These are phyloP conservation scores for Cephalotrichum gorgonifer DNA, from an alignment of 2,329 filamentous ascomycete genomes.

Conservation along the genomic window DNA sequence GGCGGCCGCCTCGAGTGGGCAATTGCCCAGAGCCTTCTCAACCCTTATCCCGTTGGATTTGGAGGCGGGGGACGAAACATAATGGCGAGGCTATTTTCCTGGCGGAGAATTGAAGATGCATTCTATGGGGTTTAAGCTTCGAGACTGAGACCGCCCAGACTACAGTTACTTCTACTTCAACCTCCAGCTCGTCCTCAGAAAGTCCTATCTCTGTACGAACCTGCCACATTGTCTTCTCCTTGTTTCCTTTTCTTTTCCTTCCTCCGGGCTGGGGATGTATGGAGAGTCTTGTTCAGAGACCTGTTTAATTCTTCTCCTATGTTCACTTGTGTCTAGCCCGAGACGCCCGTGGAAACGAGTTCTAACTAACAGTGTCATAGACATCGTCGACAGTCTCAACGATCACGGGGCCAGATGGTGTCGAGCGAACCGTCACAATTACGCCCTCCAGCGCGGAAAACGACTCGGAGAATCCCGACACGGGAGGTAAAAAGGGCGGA, in stretches of 20 bases:
- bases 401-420: constrained; percentile 29
- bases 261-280: neutral
- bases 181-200: constrained; percentile 4
- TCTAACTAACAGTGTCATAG: neutral
- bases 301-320: neutral
- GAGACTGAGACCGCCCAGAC: constrained; percentile 21
- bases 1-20: neutral
- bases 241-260: neutral
- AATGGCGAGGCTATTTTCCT: neutral
- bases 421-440: constrained; percentile 3
- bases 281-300: neutral
- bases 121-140: neutral
- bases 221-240: constrained; percentile 2
- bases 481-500: constrained; percentile 7
- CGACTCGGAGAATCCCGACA: constrained; percentile 11
- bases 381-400: constrained; percentile 30
- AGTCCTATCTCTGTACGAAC: constrained; percentile 4
- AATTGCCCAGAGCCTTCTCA: too few relatives aligned
- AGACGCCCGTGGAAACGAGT: neutral
- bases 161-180: constrained; percentile 19
- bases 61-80: neutral
- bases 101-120: neutral
- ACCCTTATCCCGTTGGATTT: neutral
- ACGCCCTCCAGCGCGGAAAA: constrained; percentile 6
- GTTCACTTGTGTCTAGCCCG: neutral